Evolutionary conservation across 306 rosid genomes (phyloP), one percentile per base, ranked within the genome.

Genomic region (Vigna mungo): DNA sequence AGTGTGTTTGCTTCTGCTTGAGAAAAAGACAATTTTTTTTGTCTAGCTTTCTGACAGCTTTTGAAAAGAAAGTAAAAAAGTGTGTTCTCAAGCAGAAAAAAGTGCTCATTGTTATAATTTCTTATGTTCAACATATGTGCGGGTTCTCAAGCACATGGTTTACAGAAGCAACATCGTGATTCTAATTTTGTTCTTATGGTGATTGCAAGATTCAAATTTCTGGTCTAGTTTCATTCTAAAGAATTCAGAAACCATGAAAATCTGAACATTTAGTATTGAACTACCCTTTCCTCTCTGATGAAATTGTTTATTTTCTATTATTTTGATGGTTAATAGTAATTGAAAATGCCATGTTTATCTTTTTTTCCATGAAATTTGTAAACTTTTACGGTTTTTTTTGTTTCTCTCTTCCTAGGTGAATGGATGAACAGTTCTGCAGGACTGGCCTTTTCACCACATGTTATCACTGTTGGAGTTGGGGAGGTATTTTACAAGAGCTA

Each of bases 351-450:
- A 54, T 48, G n/a, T 13, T 65, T 59, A 37, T 62, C 30, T 68
- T 55, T 61, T 61, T 62, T 70, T 7, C 23, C 46, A 73, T 71
- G 60, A 76, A 52, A 36, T 72, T 34, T 79, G 54, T 52, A 60
- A 54, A 32, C 70, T 74, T 60, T 61, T 2, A 68, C 71, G 23
- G 67, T 61, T 46, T 52, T 52, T 59, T 55, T 23, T 54, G n/a
- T 54, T 13, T 56, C 17, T 72, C 14, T 80, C 27, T 78, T 85
- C 53, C 49, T 59, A 96, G 99, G 99, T 82, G 99, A 96, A 43
- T 96, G 99, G 99, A 92, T 96, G 98, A 96, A 93, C 87, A 86
- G 20, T 84, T 92, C 99, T 9, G 99, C 99, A 51, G 99, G 99
- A 74, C 43, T 77, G 73, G 99, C 99, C 43, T 96, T 96, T 87